phyloP scores from a whole-genome alignment of 163 green algal genomes.

The Coccomyxa subellipsoidea region DNA sequence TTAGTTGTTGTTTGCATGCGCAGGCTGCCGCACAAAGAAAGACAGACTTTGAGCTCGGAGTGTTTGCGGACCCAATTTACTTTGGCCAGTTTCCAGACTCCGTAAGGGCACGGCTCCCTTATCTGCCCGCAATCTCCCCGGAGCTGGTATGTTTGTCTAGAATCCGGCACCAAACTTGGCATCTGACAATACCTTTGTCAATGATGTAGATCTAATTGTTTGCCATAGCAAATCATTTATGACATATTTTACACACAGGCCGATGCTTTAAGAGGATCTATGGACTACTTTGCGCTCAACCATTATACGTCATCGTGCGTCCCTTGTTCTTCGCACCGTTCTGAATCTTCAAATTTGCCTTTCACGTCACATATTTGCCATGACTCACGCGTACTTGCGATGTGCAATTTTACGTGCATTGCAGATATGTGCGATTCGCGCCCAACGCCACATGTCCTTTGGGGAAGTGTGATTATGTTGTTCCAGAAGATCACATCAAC shows the following conservation, averaged over 20 bases:
- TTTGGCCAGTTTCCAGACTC: conserved; percentile 47
- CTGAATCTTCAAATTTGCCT: too few species aligned
- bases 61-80: conserved; percentile 50
- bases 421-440: not conserved
- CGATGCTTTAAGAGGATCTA: not conserved
- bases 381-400: not conserved
- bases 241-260: not conserved
- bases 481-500: not conserved
- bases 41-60: conserved; percentile 35
- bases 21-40: not conserved
- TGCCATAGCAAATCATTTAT: not conserved
- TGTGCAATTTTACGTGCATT: not conserved
- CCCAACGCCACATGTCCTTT: not conserved
- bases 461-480: not conserved
- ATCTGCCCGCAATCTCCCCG: not conserved
- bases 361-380: too few species aligned
- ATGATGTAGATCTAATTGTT: not conserved
- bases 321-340: not conserved
- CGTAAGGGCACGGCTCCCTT: conserved; percentile 17
- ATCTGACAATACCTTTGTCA: not conserved
- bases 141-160: not conserved
- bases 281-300: conserved; percentile 61
- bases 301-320: conserved; percentile 36
- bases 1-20: too few species aligned
- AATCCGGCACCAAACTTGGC: not conserved